These are phyloP conservation scores for maize (Zea mays) DNA, from an alignment of 176 grass and related monocot genomes.

Conservation along the genomic window Zm-B73-REFERENCE-NAM-5.0 NC_050100.1:97854001-97854500, in stretches of 20 bases:
- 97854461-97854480: slow-evolving; percentile 56
- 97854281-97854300: slow-evolving; percentile 39
- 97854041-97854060: no score
- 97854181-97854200: no score
- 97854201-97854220: neutral
- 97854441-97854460: slow-evolving; percentile 18
- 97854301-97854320: slow-evolving; percentile 14
- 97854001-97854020: no score
- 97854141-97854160: no score
- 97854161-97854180: no score
- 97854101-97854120: no score
- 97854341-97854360: slow-evolving; percentile 22
- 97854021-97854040: no score
- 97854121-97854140: no score
- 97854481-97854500: neutral
- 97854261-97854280: neutral
- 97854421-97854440: slow-evolving; percentile 65
- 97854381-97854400: slow-evolving; percentile 91
- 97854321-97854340: neutral
- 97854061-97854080: no score
- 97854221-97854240: neutral
- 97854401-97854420: slow-evolving; percentile 89
- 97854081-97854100: no score
- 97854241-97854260: neutral
- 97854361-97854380: slow-evolving; percentile 58